Percentiles rank a stretch among this genome's conserved stretches.
Evolutionary conservation across 345 rosid genomes (phyloP).

Genomic region (Eucalyptus microcorys): DNA sequence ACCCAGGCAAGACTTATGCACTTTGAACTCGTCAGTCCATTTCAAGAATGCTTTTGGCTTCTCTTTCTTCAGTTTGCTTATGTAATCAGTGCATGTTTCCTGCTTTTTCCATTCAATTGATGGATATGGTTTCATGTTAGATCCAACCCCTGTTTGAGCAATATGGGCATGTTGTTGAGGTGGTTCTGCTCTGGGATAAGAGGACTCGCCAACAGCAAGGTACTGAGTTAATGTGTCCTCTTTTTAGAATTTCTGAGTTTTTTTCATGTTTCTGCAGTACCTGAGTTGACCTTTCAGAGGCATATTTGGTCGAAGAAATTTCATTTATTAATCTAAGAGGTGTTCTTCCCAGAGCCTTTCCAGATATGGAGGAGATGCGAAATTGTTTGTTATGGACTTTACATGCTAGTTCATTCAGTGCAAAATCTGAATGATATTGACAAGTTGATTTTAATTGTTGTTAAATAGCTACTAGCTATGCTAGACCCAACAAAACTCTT

Average conservation of each 20-base stretch:
- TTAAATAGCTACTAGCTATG: background rate
- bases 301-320: background rate
- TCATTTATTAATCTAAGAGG: background rate
- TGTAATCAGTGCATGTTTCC: background rate
- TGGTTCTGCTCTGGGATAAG: slow-evolving; percentile 68
- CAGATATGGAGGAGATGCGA: background rate
- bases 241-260: background rate
- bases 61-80: background rate
- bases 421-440: background rate
- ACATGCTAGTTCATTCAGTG: background rate
- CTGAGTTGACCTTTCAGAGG: background rate
- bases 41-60: background rate
- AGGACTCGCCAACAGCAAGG: slow-evolving; percentile 61
- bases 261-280: background rate
- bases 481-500: background rate
- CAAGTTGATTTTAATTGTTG: background rate
- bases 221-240: background rate
- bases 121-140: slow-evolving; percentile 17
- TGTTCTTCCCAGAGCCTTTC: background rate
- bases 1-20: background rate
- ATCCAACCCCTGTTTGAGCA: slow-evolving; percentile 55
- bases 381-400: background rate
- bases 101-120: background rate
- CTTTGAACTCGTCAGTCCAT: background rate
- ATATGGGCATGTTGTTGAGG: slow-evolving; percentile 62